A percentile compares a stretch with the other conserved stretches of the same genome.
Conservation (phyloP, 768 basidiomycete species). For the Lepiota brunneoincarnata region DNA sequence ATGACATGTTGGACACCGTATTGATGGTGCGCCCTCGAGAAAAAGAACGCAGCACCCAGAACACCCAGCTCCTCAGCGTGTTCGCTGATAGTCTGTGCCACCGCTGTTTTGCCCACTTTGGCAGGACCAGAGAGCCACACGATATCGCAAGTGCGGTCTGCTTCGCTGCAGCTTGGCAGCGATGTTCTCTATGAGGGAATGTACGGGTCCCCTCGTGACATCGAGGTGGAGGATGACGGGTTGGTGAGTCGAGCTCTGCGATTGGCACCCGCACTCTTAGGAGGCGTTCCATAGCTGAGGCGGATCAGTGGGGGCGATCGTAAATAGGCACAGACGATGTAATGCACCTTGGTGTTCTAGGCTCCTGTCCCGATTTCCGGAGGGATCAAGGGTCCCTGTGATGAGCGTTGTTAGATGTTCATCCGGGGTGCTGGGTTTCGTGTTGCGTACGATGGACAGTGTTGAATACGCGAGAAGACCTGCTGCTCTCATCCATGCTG, state of each 20-base stretch:
- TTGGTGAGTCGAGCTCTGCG: conserved; percentile 4
- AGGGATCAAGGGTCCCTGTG: too few species aligned
- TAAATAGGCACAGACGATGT: too few species aligned
- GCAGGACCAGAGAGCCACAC: conserved; percentile 1
- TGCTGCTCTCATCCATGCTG: too few species aligned
- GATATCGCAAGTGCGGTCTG: neutral
- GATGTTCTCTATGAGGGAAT: neutral
- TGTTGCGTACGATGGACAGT: too few species aligned
- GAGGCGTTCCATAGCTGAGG: too few species aligned
- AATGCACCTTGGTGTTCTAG: too few species aligned
- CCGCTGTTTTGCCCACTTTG: conserved; percentile 11
- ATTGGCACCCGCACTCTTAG: too few species aligned
- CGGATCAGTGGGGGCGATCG: too few species aligned
- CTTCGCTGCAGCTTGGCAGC: neutral
- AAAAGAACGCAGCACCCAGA: conserved; percentile 12
- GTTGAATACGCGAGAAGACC: too few species aligned
- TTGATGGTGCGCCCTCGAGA: conserved; percentile 2
- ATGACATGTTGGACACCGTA: conserved; percentile 5
- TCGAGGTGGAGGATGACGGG: conserved; percentile 6
- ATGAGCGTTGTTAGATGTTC: too few species aligned
- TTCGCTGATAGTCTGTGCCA: conserved; percentile 13
- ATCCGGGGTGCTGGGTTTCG: too few species aligned
- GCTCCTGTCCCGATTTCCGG: too few species aligned
- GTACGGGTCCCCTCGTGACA: conserved; percentile 8
- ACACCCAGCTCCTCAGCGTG: neutral